phyloP scores from a whole-genome alignment of 495 filamentous ascomycete species.

The Daldinia caldariorum region DNA sequence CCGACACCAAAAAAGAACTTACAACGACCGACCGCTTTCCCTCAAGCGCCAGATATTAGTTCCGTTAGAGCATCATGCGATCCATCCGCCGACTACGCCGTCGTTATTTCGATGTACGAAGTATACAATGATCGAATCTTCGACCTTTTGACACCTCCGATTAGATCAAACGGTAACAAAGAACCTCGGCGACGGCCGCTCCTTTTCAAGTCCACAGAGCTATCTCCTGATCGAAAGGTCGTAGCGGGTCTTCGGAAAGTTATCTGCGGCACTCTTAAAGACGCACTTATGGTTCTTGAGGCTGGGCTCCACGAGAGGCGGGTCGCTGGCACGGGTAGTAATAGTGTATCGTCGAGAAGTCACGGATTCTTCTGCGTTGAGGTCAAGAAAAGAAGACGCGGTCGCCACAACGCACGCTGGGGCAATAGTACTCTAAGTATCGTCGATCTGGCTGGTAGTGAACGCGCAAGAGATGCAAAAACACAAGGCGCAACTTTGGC shows the following conservation, averaged over 20 bases:
- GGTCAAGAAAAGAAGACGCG: slow-evolving; percentile 79
- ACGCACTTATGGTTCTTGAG: slow-evolving; percentile 91
- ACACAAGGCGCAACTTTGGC: slow-evolving; percentile 90
- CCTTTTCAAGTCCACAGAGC: slow-evolving; percentile 88
- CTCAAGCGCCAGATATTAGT: slow-evolving; percentile 77
- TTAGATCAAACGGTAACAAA: slow-evolving; percentile 63
- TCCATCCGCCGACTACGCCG: slow-evolving; percentile 80
- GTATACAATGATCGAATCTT: slow-evolving; percentile 99
- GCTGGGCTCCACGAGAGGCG: slow-evolving; percentile 86
- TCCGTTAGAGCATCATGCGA: slow-evolving; percentile 74
- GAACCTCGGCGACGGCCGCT: slow-evolving; percentile 77
- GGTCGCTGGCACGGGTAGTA: slow-evolving; percentile 89
- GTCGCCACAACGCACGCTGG: slow-evolving; percentile 71
- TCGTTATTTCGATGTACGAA: slow-evolving; percentile 97
- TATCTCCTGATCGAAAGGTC: slow-evolving; percentile 84
- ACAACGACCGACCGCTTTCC: slow-evolving; percentile 70
- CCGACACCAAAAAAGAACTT: slow-evolving; percentile 67
- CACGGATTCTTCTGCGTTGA: slow-evolving; percentile 98
- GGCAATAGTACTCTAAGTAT: slow-evolving; percentile 83
- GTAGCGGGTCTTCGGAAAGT: slow-evolving; percentile 93
- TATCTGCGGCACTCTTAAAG: slow-evolving; percentile 82
- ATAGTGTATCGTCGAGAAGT: slow-evolving; percentile 86
- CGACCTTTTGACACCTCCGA: slow-evolving; percentile 77
- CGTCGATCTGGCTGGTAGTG: slow-evolving; percentile 93
- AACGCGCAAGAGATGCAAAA: slow-evolving; percentile 91